These are phyloP conservation scores for Fusarium mexicanum DNA, from an alignment of 2,329 filamentous ascomycete genomes.

Conservation along the genomic window DNA sequence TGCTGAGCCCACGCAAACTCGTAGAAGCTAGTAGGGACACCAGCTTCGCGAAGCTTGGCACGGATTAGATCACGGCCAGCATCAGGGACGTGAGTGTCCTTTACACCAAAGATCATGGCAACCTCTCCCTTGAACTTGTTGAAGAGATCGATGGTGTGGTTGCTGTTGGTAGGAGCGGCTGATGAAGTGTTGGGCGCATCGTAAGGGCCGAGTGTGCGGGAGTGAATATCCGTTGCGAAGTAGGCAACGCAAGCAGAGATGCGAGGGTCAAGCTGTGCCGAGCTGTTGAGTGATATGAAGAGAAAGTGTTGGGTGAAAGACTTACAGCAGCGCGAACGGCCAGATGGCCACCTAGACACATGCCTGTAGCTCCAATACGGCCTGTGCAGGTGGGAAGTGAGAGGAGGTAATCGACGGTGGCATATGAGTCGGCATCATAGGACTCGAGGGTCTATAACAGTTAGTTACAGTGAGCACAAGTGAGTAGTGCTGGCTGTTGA, in stretches of 20 bases:
- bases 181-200: conserved; percentile 58
- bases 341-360: conserved; percentile 94
- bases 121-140: conserved; percentile 82
- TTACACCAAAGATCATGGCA: conserved; percentile 90
- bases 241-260: conserved; percentile 84
- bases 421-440: conserved; percentile 82
- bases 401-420: conserved; percentile 75
- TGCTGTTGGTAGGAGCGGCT: conserved; percentile 50
- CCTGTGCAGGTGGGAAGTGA: conserved; percentile 82
- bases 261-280: conserved; percentile 71
- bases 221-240: conserved; percentile 93
- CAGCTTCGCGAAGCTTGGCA: conserved; percentile 79
- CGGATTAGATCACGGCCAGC: conserved; percentile 85
- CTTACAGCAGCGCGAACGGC: conserved; percentile 68
- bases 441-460: conserved; percentile 74
- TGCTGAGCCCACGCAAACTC: conserved; percentile 95
- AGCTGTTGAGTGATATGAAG: not conserved
- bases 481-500: not conserved
- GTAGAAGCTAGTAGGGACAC: conserved; percentile 81
- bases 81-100: conserved; percentile 89
- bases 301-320: not conserved
- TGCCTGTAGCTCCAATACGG: conserved; percentile 80
- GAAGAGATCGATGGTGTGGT: conserved; percentile 64
- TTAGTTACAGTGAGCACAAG: not conserved
- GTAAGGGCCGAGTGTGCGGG: conserved; percentile 74